Percentiles rank a stretch among this genome's conserved stretches.
Conservation (phyloP, 371 early-diverging fungal species). For the Smittium culicis region DNA sequence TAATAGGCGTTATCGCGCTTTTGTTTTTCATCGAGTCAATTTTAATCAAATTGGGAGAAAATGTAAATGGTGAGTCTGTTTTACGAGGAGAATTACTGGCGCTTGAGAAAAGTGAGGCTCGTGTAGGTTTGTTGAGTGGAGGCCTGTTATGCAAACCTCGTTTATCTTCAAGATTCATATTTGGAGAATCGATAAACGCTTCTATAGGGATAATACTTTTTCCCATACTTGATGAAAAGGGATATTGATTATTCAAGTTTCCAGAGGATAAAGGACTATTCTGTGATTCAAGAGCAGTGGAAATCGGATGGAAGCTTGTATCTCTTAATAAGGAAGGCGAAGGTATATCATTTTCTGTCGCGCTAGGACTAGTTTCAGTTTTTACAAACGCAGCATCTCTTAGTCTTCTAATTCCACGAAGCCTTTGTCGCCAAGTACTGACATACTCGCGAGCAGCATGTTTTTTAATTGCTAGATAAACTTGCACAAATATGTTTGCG, state of each 20-base stretch:
- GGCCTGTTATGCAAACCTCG: neutral
- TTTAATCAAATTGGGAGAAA: constrained; percentile 7
- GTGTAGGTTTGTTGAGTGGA: neutral
- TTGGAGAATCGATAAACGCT: neutral
- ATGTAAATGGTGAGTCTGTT: neutral
- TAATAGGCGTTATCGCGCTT: no score
- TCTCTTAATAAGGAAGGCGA: neutral
- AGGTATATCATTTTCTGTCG: neutral
- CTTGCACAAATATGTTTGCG: constrained; percentile 80
- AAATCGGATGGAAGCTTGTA: neutral
- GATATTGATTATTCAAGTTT: neutral
- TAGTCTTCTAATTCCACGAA: neutral
- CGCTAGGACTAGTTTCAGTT: neutral
- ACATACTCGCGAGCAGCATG: constrained; percentile 1
- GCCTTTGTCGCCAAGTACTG: neutral
- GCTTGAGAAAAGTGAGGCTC: neutral
- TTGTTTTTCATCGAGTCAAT: no score
- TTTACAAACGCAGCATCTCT: neutral
- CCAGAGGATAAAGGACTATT: neutral
- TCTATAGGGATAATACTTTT: neutral
- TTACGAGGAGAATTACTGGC: neutral
- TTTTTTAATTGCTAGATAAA: constrained; percentile 32
- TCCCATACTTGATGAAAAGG: neutral
- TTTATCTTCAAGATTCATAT: neutral
- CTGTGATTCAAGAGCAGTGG: neutral